These are phyloP conservation scores for Trametes sp. DNA, from an alignment of 1,284 basidiomycete genomes.

Conservation along the genomic window DNA sequence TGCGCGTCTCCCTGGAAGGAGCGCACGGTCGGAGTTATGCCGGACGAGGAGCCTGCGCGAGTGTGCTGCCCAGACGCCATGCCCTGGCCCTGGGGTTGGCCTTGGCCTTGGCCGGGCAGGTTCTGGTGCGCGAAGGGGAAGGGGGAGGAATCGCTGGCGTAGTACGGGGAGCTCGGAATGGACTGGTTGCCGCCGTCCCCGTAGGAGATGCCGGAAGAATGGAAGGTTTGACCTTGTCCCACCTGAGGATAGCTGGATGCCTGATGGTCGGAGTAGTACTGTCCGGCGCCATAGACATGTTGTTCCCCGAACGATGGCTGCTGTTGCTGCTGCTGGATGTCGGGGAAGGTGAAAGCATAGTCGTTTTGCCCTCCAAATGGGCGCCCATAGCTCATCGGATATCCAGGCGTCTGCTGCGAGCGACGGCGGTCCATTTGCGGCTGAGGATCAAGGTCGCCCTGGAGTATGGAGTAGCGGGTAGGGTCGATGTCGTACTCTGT, in stretches of 20 bases:
- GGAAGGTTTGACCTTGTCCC: slow-evolving; percentile 7
- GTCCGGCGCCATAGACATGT: slow-evolving; percentile 14
- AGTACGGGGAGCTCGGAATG: slow-evolving; percentile 30
- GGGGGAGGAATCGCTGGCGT: slow-evolving; percentile 21
- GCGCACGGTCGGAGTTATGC: slow-evolving; percentile 28
- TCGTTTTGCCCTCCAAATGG: slow-evolving; percentile 24
- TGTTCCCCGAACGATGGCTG: slow-evolving; percentile 18
- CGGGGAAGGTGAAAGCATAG: slow-evolving; percentile 30
- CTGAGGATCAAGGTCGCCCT: slow-evolving; percentile 22
- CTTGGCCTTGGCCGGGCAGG: slow-evolving; percentile 10
- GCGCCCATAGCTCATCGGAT: slow-evolving; percentile 20
- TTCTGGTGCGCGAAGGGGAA: slow-evolving; percentile 21
- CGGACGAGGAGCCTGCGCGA: slow-evolving; percentile 20
- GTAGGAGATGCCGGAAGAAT: slow-evolving; percentile 17
- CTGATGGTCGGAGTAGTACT: slow-evolving; percentile 22
- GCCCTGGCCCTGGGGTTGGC: slow-evolving; percentile 13
- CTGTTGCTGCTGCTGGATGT: slow-evolving; percentile 20
- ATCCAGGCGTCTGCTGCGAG: slow-evolving; percentile 21
- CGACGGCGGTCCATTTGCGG: slow-evolving; percentile 22
- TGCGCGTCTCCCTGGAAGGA: slow-evolving; percentile 26
- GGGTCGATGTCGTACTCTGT: slow-evolving; percentile 40
- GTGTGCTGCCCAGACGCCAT: slow-evolving; percentile 18
- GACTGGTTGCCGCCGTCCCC: slow-evolving; percentile 19
- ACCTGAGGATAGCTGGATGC: slow-evolving; percentile 10
- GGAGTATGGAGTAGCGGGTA: slow-evolving; percentile 34